Base-by-base conservation (phyloP, 495 filamentous ascomycete species). In the Tuber magnatum region DNA sequence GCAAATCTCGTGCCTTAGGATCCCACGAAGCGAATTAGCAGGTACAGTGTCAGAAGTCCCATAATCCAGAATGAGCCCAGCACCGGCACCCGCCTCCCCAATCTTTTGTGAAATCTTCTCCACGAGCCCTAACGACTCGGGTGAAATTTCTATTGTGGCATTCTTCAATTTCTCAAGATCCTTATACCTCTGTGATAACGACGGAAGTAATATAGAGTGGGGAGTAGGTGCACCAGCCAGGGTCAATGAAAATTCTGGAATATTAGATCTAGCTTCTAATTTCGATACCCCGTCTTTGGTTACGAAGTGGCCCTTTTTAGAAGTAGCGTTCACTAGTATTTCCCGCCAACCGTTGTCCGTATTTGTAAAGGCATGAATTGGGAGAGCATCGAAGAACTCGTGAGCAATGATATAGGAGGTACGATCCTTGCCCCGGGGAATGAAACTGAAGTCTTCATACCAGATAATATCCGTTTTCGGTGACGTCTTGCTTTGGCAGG, bases 311-410 rank as follows among this genome's bases (percentile, higher is more conserved):
- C 75, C 78, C 43, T 77, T 73, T 84, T 83, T 14, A 81, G 81
- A 84, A 68, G 24, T 86, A 83, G 42, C 86, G 83, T 65, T 74
- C 71, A 80, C 84, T 77, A 75, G 85, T 82, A 74, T 84, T 83
- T 42, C 87, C 83, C 65, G 88, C 84, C 44, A 93, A 84, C 65
- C 84, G 68, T 78, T 84, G 82, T 44, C 20, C 24, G 81, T 82
- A 39, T 90, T 90, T 81, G 97, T 90, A 84, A 99, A 99, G 75
- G 93, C 92, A 84, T 99, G 93, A 81, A 99, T 97, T 51, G 95
- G 95, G 9, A 98, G 91, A n/a, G 95, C 95, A 81, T 99, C 95
- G 84, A 99, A 98, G 86, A 99, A 97, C 83, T 99, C 95, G 83
- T 99, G 95, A 18, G 94, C 95, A 48, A 97, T 88, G 71, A 98